Percentiles rank a stretch among this genome's conserved stretches.
Evolutionary conservation across 2,329 filamentous ascomycete genomes (phyloP).

Genomic region (Penicillium polonicum): DNA sequence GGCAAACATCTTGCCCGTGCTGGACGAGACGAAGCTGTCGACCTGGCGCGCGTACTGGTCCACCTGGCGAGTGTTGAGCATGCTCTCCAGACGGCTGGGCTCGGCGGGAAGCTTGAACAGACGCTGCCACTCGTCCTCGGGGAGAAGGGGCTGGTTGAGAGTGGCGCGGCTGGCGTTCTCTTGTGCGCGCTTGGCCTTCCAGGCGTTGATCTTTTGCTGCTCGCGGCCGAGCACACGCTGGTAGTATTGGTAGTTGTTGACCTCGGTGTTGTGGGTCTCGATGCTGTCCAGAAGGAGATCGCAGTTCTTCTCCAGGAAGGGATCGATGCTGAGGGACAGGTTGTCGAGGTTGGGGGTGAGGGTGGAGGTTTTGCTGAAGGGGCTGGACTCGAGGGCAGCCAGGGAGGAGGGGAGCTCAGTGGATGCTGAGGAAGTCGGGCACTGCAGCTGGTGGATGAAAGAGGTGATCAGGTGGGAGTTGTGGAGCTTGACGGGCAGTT

Average conservation of each 20-base stretch:
- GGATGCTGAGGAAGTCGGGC: constrained; percentile 62
- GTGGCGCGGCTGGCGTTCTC: constrained; percentile 84
- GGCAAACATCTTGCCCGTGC: constrained; percentile 97
- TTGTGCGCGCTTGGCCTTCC: constrained; percentile 94
- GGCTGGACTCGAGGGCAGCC: constrained; percentile 69
- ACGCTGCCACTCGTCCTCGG: constrained; percentile 97
- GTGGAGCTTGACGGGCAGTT: constrained; percentile 85
- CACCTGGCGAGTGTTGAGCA: constrained; percentile 93
- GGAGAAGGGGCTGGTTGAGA: constrained; percentile 83
- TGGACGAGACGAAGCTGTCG: constrained; percentile 88
- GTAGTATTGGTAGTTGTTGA: constrained; percentile 99
- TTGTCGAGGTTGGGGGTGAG: constrained; percentile 86
- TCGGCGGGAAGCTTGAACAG: constrained; percentile 97
- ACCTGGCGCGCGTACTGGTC: constrained; percentile 98
- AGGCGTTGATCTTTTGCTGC: constrained; percentile 92
- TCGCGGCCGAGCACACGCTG: constrained; percentile 90
- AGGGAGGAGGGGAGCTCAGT: constrained; percentile 76
- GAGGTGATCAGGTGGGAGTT: constrained; percentile 97
- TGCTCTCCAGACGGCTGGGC: constrained; percentile 86
- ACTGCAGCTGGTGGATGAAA: constrained; percentile 88
- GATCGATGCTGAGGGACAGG: constrained; percentile 90
- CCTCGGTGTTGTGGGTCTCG: constrained; percentile 95
- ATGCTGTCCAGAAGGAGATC: constrained; percentile 95
- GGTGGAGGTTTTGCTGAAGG: constrained; percentile 58
- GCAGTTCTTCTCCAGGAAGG: constrained; percentile 97